Base-by-base conservation (phyloP, 257 asterid species). In the Capsicum pubescens region DNA sequence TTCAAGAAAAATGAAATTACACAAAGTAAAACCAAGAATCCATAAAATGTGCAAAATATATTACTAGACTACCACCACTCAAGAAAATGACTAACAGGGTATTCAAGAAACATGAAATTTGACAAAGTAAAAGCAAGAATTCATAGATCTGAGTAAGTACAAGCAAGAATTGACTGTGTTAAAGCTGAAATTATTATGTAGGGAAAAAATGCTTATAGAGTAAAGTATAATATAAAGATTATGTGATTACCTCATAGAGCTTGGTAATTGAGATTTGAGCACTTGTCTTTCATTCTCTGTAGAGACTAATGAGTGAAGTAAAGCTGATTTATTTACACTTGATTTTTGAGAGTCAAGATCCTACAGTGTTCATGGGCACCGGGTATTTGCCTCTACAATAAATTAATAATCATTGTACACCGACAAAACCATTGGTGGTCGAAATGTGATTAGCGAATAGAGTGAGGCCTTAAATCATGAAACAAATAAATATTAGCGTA, bases 131-230 rank as follows among this genome's bases (percentile, higher is more conserved):
- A 70, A 16, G 12, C 60, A 72, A 59, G 77, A 54, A 32, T 21
- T 57, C 39, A 67, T 63, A 85, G 90, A 88, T 88, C 88, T 85
- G 84, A 54, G 81, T 15, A 79, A 79, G 59, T 55, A 61, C 8
- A 82, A 79, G 6, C 55, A 64, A 76, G 63, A 76, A 76, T 50
- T 50, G 61, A 74, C 61, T 50, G 6, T 74, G 81, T 21, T 19
- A 52, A 74, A 74, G 19, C 46, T 21, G 14, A 59, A 81, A 12
- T 17, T 32, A 44, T 39, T 39, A 39, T 3, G 44, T 44, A 6
- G 52, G 6, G 67, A 39, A 6, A 70, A 6, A 42, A 19, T 39
- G 56, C 19, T 56, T 19, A 77, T 44, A 15, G 55, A 83, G 35
- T n/a, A 3, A 58, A 54, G 36, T 32, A 66, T 42, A 35, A 12